Percentiles rank a stretch among this genome's conserved stretches.
Conservation (phyloP, 768 basidiomycete species). For the Amanita fuliginea region DNA sequence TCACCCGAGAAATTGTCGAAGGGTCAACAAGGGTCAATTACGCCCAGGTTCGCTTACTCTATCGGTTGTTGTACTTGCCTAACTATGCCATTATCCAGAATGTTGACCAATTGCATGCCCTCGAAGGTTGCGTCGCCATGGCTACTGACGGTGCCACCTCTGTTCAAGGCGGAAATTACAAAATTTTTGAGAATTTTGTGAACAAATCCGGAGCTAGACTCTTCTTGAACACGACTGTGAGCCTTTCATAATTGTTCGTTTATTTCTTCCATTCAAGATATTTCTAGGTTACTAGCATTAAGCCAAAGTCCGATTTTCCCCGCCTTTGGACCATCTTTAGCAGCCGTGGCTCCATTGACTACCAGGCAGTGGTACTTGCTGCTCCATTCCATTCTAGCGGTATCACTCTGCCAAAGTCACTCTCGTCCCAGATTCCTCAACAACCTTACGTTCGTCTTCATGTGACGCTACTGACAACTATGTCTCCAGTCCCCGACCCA, state of each 20-base stretch:
- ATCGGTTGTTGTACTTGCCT: background rate
- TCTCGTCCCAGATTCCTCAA: slow-evolving; percentile 43
- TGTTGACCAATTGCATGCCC: slow-evolving; percentile 59
- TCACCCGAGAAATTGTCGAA: slow-evolving; percentile 65
- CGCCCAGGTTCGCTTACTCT: slow-evolving; percentile 40
- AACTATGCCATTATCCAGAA: slow-evolving; percentile 29
- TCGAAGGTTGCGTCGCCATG: slow-evolving; percentile 64
- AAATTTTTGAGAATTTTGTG: slow-evolving; percentile 77
- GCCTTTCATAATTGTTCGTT: slow-evolving; percentile 3
- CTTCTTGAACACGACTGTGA: slow-evolving; percentile 59
- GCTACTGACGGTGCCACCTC: slow-evolving; percentile 57
- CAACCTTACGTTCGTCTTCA: slow-evolving; percentile 80
- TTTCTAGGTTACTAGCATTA: slow-evolving; percentile 42
- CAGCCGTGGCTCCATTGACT: slow-evolving; percentile 33
- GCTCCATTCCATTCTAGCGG: slow-evolving; percentile 70
- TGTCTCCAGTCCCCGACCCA: slow-evolving; percentile 44
- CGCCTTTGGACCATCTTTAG: slow-evolving; percentile 45
- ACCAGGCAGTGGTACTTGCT: slow-evolving; percentile 75
- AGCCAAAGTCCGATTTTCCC: slow-evolving; percentile 26
- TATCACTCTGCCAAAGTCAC: slow-evolving; percentile 38
- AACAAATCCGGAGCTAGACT: slow-evolving; percentile 57
- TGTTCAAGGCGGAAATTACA: slow-evolving; percentile 73
- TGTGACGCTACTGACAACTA: slow-evolving; percentile 84
- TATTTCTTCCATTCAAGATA: background rate
- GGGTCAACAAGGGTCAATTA: slow-evolving; percentile 80